Evolutionary conservation across 2,329 filamentous ascomycete species (phyloP).

Genomic region (Scytalidium sp.): DNA sequence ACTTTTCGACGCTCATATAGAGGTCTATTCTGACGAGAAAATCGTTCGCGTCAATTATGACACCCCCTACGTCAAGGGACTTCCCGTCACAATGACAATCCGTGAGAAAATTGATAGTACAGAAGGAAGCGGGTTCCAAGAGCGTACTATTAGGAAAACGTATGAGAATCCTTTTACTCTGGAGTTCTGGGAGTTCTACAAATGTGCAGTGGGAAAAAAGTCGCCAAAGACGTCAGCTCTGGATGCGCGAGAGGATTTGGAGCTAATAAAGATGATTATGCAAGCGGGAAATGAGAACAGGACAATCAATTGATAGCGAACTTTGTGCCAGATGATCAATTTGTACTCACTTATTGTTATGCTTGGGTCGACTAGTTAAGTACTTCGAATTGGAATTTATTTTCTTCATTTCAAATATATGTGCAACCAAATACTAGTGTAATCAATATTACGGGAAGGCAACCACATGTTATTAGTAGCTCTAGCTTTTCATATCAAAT

Average conservation of each 20-base stretch:
- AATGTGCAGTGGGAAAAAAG: constrained; percentile 24
- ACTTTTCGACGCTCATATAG: constrained; percentile 48
- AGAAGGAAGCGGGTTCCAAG: constrained; percentile 17
- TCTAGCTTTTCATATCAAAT: no score
- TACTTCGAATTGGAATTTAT: no score
- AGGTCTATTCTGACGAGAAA: constrained; percentile 51
- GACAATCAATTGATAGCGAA: no score
- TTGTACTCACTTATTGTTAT: no score
- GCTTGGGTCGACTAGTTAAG: no score
- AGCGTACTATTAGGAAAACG: constrained; percentile 22
- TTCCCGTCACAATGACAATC: constrained; percentile 45
- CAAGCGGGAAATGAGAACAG: constrained; percentile 1
- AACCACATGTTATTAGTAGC: no score
- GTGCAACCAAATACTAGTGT: no score
- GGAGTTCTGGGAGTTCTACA: constrained; percentile 34
- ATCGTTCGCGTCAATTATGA: constrained; percentile 53
- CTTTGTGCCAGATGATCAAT: no score
- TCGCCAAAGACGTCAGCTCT: constrained; percentile 26
- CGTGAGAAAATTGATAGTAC: constrained; percentile 8
- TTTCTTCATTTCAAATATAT: no score
- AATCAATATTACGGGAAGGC: no score
- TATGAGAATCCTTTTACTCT: constrained; percentile 41
- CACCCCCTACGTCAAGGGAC: constrained; percentile 54
- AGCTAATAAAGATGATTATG: constrained; percentile 16
- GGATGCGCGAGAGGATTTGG: constrained; percentile 23